Evolutionary conservation across 2,329 filamentous ascomycete species (phyloP).

Genomic region (Cladosporium sp.): DNA sequence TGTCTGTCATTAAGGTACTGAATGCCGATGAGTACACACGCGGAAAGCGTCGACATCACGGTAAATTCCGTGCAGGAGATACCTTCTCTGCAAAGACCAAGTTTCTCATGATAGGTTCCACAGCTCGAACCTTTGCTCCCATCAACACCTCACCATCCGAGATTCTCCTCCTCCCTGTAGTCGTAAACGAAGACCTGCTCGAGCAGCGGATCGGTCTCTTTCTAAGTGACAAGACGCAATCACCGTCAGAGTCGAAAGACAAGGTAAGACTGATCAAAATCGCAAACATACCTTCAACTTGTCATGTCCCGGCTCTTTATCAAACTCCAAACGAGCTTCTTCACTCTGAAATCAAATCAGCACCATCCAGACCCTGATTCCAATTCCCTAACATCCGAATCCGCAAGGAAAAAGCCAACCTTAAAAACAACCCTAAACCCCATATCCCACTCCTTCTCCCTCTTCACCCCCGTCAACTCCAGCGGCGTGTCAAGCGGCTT

Average conservation of each 20-base stretch:
- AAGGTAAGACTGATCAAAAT: too few relatives aligned
- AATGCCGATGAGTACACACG: too few relatives aligned
- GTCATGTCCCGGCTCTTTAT: constrained; percentile 9
- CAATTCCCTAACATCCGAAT: neutral
- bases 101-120: too few relatives aligned
- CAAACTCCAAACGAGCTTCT: constrained; percentile 10
- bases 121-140: too few relatives aligned
- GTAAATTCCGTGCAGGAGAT: too few relatives aligned
- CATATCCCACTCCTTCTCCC: constrained; percentile 9
- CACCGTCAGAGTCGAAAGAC: neutral
- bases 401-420: neutral
- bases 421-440: constrained; percentile 11
- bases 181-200: constrained; percentile 39
- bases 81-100: too few relatives aligned
- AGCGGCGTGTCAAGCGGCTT: constrained; percentile 11
- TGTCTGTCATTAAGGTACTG: too few relatives aligned
- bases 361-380: neutral
- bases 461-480: constrained; percentile 9
- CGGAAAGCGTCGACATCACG: too few relatives aligned
- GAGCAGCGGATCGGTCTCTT: constrained; percentile 11
- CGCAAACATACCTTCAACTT: constrained; percentile 6
- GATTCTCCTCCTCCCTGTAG: constrained; percentile 38
- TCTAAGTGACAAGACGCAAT: neutral
- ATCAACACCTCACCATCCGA: constrained; percentile 4
- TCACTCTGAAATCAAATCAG: constrained; percentile 7